phyloP scores from a whole-genome alignment of 345 rosid species.

The Heritiera littoralis region DNA sequence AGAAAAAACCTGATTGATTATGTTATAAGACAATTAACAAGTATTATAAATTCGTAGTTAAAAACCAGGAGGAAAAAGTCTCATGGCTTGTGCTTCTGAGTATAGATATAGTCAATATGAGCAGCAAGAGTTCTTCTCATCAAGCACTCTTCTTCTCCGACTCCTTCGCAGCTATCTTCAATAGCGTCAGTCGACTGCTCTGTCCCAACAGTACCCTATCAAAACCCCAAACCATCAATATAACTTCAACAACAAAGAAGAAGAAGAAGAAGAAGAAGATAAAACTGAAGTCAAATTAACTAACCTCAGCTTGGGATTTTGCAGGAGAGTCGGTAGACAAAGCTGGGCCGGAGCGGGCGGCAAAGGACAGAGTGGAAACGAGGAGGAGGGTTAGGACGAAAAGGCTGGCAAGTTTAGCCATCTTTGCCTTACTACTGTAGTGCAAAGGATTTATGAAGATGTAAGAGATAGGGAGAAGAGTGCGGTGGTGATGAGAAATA shows the following conservation, averaged over 20 bases:
- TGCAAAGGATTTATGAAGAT: not conserved
- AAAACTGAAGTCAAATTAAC: not conserved
- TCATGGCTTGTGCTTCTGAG: conserved; percentile 48
- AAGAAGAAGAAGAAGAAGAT: not conserved
- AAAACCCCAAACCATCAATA: conserved; percentile 10
- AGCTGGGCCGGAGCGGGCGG: conserved; percentile 48
- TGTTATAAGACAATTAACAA: not conserved
- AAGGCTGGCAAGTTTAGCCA: conserved; percentile 42
- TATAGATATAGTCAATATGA: conserved; percentile 60
- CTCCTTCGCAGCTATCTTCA: conserved; percentile 48
- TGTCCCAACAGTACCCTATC: not conserved
- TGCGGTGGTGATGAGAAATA: not conserved
- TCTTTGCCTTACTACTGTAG: not conserved
- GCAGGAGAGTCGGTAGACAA: conserved; percentile 26
- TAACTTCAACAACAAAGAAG: not conserved
- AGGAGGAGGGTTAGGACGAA: conserved; percentile 47
- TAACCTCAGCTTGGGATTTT: conserved; percentile 38
- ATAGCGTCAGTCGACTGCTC: conserved; percentile 15
- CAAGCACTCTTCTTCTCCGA: conserved; percentile 55
- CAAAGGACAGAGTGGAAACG: conserved; percentile 41
- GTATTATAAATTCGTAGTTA: not conserved
- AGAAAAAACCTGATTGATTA: not conserved
- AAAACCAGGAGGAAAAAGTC: too few relatives aligned
- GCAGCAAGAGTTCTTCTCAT: conserved; percentile 53
- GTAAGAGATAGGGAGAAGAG: not conserved